Evolutionary conservation across 1,284 basidiomycete species (phyloP).

Genomic region (Trichosporon inkin): DNA sequence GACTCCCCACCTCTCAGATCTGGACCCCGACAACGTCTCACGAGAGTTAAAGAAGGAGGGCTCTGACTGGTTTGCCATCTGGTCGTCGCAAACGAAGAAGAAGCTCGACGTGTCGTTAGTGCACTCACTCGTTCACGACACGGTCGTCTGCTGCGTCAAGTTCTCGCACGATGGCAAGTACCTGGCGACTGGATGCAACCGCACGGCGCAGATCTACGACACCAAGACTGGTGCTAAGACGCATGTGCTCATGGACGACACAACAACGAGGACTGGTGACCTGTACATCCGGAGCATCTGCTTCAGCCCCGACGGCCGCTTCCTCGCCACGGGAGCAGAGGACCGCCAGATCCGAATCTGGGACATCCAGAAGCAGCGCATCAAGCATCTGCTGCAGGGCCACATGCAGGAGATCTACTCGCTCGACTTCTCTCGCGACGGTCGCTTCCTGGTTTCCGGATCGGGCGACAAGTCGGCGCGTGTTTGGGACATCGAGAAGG

Average conservation of each 20-base stretch:
- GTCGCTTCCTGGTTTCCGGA: constrained; percentile 77
- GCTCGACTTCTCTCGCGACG: constrained; percentile 77
- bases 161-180: constrained; percentile 85
- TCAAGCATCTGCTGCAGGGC: constrained; percentile 70
- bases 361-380: constrained; percentile 72
- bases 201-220: constrained; percentile 84
- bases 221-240: constrained; percentile 76
- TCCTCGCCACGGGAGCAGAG: constrained; percentile 76
- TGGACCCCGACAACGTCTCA: constrained; percentile 55
- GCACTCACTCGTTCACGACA: constrained; percentile 89
- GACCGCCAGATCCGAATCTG: constrained; percentile 83
- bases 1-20: constrained; percentile 49
- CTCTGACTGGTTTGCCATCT: constrained; percentile 90
- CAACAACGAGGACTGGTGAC: constrained; percentile 63
- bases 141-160: constrained; percentile 89
- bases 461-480: constrained; percentile 85
- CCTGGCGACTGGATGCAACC: constrained; percentile 86
- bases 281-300: constrained; percentile 78
- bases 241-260: constrained; percentile 67
- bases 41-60: constrained; percentile 69
- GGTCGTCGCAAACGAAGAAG: constrained; percentile 78
- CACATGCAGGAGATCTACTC: constrained; percentile 90
- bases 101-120: constrained; percentile 81
- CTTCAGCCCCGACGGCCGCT: constrained; percentile 77
- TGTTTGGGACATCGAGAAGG: constrained; percentile 76